Evolutionary conservation across 2,329 filamentous ascomycete species (phyloP), one percentile per base, ranked within the genome.

Genomic region (Aspergillus nomiae): DNA sequence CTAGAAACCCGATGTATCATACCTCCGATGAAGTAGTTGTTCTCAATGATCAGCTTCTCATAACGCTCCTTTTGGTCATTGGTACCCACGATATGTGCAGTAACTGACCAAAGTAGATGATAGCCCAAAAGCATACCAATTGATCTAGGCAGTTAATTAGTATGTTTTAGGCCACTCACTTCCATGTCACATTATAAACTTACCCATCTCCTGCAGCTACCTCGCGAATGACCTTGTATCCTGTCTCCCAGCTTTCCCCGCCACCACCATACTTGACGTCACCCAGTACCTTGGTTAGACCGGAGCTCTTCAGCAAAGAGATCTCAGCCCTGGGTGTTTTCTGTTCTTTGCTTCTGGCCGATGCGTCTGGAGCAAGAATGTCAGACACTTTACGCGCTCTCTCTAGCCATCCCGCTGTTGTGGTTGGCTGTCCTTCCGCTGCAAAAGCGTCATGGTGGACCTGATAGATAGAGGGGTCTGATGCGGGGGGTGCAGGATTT

Each of bases 21-120:
- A n/a, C 79, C 88, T 9, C 88, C 87, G 16, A 90, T 81, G 65
- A 89, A 90, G 74, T 86, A 88, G 72, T 90, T 89, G 76, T 89
- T 89, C 21, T 80, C 74, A 63, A 88, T 83, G 69, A 90, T 87
- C 57, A 84, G 75, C 64, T 87, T 79, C 62, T 88, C 83, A 1
- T 81, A 74, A 21, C 83, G 83, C 16, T 88, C 86, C 21, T 82
- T 83, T 72, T 90, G 88, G 66, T 88, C 85, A 0, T 83, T 73
- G 0, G 80, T 87, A 1, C 88, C 88, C 11, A 90, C 84, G 0
- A 89, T 78, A 62, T 84, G 85, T 19, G 86, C 86, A 0, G 85
- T 89, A 0, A 82, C 86, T 0, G 84, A 86, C 87, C 87, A 90
- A 9, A 89, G 78, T 5, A 90, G 77, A 68, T 90, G 87, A 67